Evolutionary conservation across 768 basidiomycete genomes (phyloP).

Genomic region (Termitomyces sp.): DNA sequence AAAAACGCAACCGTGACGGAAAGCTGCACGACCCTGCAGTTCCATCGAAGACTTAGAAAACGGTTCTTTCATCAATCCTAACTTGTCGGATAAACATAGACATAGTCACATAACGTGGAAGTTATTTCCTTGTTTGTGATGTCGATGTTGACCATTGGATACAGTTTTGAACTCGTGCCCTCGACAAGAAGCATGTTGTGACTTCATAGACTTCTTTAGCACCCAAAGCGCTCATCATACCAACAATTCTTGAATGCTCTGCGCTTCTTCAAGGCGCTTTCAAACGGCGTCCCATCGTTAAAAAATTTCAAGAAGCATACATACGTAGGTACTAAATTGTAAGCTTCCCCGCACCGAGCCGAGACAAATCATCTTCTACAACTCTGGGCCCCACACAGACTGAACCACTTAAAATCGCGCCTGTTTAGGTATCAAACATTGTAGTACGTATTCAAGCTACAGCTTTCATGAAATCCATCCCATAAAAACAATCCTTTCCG

Average conservation of each 20-base stretch:
- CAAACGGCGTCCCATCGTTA: neutral
- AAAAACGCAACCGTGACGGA: neutral
- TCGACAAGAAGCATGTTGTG: neutral
- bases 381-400: too few relatives aligned
- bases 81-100: neutral
- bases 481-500: too few relatives aligned
- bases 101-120: neutral
- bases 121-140: neutral
- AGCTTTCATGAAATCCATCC: too few relatives aligned
- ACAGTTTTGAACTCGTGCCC: neutral
- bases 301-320: too few relatives aligned
- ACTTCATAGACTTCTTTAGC: neutral
- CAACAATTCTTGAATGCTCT: neutral
- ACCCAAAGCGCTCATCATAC: neutral
- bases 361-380: too few relatives aligned
- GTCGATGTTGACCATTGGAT: too few relatives aligned
- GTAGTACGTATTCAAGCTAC: too few relatives aligned
- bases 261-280: neutral
- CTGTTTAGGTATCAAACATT: too few relatives aligned
- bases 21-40: neutral
- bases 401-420: too few relatives aligned
- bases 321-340: too few relatives aligned
- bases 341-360: too few relatives aligned
- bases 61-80: neutral
- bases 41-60: neutral